phyloP scores from a whole-genome alignment of 2,329 filamentous ascomycete genomes.

The Fusarium hostae region DNA sequence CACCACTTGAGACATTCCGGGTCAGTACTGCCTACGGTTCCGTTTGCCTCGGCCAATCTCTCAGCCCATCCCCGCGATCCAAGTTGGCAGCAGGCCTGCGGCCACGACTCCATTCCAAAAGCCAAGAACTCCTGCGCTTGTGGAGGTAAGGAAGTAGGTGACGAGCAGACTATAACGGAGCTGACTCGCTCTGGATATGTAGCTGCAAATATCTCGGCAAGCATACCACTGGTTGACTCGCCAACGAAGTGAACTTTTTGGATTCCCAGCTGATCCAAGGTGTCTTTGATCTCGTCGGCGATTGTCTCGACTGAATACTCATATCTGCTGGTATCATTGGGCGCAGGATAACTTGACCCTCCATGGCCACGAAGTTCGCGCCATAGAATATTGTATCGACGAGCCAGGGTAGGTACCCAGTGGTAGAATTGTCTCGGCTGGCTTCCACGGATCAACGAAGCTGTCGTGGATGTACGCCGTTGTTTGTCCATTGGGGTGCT shows the following conservation, averaged over 20 bases:
- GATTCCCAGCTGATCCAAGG: slow-evolving; percentile 4
- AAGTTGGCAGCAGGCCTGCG: background rate
- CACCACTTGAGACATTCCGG: slow-evolving; percentile 1
- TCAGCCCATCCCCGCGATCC: slow-evolving; percentile 13
- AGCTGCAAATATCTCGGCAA: slow-evolving; percentile 16
- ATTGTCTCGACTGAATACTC: slow-evolving; percentile 15
- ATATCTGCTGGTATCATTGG: no score
- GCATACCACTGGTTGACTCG: slow-evolving; percentile 22
- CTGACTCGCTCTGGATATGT: slow-evolving; percentile 8
- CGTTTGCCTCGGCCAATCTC: background rate
- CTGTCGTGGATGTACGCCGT: slow-evolving; percentile 15
- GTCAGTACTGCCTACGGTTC: slow-evolving; percentile 1
- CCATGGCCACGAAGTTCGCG: slow-evolving; percentile 22
- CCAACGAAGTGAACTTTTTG: slow-evolving; percentile 13
- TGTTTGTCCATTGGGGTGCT: slow-evolving; percentile 10
- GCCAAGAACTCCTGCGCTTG: slow-evolving; percentile 11
- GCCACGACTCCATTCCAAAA: slow-evolving; percentile 15
- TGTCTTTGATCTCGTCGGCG: slow-evolving; percentile 13
- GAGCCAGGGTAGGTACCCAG: slow-evolving; percentile 7
- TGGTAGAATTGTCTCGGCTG: slow-evolving; percentile 22
- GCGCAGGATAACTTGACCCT: slow-evolving; percentile 7
- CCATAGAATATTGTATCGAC: slow-evolving; percentile 6
- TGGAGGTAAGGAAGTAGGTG: slow-evolving; percentile 6
- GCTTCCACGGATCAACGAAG: slow-evolving; percentile 11
- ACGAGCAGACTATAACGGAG: slow-evolving; percentile 14